Evolutionary conservation across 2,329 filamentous ascomycete genomes (phyloP), one percentile per base, ranked within the genome.

Genomic region (Calonectria hongkongensis): DNA sequence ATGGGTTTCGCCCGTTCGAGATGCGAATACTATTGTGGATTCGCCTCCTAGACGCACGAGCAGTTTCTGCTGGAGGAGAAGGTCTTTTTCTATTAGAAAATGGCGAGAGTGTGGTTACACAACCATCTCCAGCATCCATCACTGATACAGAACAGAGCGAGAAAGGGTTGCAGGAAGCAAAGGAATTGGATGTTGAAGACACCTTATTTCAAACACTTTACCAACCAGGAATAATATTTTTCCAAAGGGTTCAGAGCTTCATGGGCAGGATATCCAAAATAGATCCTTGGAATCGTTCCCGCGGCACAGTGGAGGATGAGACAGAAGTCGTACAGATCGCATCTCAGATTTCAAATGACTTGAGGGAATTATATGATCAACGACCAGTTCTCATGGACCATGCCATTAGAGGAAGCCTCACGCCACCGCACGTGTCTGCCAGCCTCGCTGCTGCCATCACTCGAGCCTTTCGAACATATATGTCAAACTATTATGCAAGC

Each of bases 201-300:
- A 28, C 51, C 3, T 13, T 56, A 13, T 56, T 56, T 7, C 51
- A 56, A 36, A 56, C 51, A 1, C 18, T 56, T 1, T 56, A 56
- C 9, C 51, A 56, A 3, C 51, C 51, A 6, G 51, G 51, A 2
- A 33, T 56, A 36, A 36, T 33, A 56, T 56, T 56, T 21, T 56
- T 56, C 28, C 28, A 56, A 9, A 56, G 18, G 15, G 51, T 56
- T 6, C 51, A 56, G 15, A 56, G 51, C 28, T 36, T 56, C 18
- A 56, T 36, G 51, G 51, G 51, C 30, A 36, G 51, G 28, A 56
- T 56, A 36, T 56, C 51, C 28, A 56, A 56, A 36, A 56, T 56
- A 33, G 30, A 56, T 56, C 51, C 51, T 56, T 56, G 51, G 18
- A 36, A 36, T 56, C 30, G 51, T 33, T 56, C 18, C 18, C 51